Percentiles rank a stretch among this genome's conserved stretches.
Evolutionary conservation across 106 monocot genomes (phyloP).

Genomic region (Phalaenopsis equestris): DNA sequence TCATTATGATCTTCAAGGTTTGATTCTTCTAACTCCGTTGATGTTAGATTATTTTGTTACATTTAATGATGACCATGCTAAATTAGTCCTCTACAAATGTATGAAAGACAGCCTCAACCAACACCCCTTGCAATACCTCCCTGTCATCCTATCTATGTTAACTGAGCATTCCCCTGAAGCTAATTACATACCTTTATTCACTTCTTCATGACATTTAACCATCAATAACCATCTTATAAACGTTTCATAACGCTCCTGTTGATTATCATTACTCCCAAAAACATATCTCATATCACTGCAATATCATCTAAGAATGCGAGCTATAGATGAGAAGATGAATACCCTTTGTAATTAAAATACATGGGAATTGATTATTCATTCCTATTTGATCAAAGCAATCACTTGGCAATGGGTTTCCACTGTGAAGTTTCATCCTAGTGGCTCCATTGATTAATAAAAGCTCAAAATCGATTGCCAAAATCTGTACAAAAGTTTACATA

Average conservation of each 20-base stretch:
- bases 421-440: background rate
- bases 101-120: no score
- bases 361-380: background rate
- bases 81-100: no score
- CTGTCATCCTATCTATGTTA: background rate
- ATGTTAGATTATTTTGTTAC: no score
- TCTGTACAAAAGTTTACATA: background rate
- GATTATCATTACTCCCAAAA: background rate
- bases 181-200: background rate
- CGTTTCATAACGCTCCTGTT: background rate
- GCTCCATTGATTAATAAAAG: background rate
- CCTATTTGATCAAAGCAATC: background rate
- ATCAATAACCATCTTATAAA: background rate
- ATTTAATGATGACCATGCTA: no score
- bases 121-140: no score
- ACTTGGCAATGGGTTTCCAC: background rate
- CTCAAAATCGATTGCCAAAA: background rate
- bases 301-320: background rate
- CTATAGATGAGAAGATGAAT: background rate
- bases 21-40: no score
- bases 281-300: background rate
- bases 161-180: background rate
- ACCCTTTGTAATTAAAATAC: background rate
- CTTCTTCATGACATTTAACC: background rate
- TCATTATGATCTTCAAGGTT: no score